Evolutionary conservation across 805 yeast genomes (phyloP).

Genomic region (Pichia nakasei): DNA sequence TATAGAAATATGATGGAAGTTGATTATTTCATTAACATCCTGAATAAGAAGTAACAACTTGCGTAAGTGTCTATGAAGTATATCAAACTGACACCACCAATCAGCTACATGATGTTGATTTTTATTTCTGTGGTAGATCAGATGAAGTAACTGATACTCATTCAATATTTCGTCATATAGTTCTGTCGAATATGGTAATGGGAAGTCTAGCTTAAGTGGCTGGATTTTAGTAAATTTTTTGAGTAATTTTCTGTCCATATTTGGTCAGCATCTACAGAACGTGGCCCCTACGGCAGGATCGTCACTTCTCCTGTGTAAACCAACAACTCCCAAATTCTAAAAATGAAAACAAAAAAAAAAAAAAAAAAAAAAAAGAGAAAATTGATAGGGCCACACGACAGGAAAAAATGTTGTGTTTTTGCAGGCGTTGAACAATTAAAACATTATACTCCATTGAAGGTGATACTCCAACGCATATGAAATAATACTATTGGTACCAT

Average conservation of each 20-base stretch:
- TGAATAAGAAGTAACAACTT: conserved; percentile 27
- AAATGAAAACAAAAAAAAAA: too few species aligned
- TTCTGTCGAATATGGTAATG: neutral
- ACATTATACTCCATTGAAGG: too few species aligned
- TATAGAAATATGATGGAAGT: conserved; percentile 6
- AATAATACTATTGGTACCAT: too few species aligned
- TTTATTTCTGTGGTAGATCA: conserved; percentile 60
- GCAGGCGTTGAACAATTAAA: too few species aligned
- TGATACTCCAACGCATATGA: too few species aligned
- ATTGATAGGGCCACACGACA: too few species aligned
- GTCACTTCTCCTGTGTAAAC: too few species aligned
- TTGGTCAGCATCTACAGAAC: too few species aligned
- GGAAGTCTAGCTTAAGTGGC: neutral
- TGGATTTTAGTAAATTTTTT: neutral
- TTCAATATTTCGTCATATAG: conserved; percentile 16
- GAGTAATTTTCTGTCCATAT: neutral
- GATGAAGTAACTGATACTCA: conserved; percentile 53
- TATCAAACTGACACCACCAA: conserved; percentile 72
- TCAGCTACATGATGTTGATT: conserved; percentile 65
- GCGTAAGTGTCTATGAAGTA: conserved; percentile 49
- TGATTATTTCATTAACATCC: conserved; percentile 18
- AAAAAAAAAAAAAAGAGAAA: too few species aligned
- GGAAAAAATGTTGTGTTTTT: too few species aligned
- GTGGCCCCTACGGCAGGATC: too few species aligned
- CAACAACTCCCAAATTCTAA: too few species aligned